Evolutionary conservation across 352 stramenopile species (phyloP).

Genomic region (Pythium coloratum): DNA sequence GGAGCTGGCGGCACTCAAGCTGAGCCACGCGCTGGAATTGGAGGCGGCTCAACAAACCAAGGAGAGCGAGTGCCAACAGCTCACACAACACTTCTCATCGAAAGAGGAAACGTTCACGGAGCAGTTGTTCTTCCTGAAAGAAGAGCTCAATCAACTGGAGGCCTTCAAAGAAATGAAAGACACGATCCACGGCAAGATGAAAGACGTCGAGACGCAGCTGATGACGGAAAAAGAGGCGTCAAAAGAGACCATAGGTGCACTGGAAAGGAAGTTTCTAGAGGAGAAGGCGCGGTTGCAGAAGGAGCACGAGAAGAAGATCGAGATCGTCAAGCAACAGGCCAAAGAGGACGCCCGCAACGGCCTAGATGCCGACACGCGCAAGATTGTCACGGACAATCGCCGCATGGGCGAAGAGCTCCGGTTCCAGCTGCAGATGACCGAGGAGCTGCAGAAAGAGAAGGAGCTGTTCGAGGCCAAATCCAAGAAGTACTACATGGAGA

Average conservation of each 20-base stretch:
- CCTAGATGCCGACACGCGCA: conserved; percentile 88
- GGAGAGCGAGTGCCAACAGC: conserved; percentile 42
- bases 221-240: conserved; percentile 49
- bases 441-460: conserved; percentile 88
- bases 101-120: conserved; percentile 60
- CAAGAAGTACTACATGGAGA: conserved; percentile 66
- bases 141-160: conserved; percentile 70
- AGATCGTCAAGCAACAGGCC: conserved; percentile 85
- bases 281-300: conserved; percentile 85
- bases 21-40: conserved; percentile 65
- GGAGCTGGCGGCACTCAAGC: conserved; percentile 63
- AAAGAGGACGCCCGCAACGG: conserved; percentile 89
- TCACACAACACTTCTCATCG: conserved; percentile 41
- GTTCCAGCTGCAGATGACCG: conserved; percentile 91
- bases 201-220: conserved; percentile 64
- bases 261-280: conserved; percentile 89
- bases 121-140: conserved; percentile 58
- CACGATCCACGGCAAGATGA: conserved; percentile 51
- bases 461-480: conserved; percentile 56
- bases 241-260: conserved; percentile 52
- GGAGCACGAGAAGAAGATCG: conserved; percentile 84
- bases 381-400: conserved; percentile 92
- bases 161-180: conserved; percentile 73
- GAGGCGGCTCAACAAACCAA: conserved; percentile 49
- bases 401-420: conserved; percentile 91